A percentile compares a stretch with the other conserved stretches of the same genome.
These are phyloP conservation scores for Hevea brasiliensis DNA, from an alignment of 345 rosid species.

Conservation along the genomic window DNA sequence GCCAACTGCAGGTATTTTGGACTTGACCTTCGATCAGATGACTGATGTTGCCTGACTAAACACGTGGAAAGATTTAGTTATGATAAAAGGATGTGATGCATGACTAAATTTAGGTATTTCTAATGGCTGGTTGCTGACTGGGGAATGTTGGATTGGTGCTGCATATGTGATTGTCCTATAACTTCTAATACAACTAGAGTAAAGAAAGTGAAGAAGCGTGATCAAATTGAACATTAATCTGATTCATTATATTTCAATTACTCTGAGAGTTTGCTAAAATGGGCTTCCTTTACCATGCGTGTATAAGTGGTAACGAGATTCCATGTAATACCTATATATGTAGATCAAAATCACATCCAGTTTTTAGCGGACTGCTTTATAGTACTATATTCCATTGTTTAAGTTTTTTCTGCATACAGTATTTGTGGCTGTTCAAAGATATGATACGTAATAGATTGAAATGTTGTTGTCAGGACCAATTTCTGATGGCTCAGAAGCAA, in stretches of 20 bases:
- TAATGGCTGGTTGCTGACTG: not conserved
- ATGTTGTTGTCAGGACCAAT: conserved; percentile 36
- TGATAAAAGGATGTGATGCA: not conserved
- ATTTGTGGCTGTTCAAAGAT: conserved; percentile 8
- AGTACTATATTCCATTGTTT: not conserved
- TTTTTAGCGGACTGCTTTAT: too few species aligned
- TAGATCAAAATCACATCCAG: not conserved
- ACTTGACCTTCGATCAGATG: conserved; percentile 6
- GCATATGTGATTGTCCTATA: not conserved
- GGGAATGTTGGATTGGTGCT: too few species aligned
- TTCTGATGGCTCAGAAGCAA: conserved; percentile 30
- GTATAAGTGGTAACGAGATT: not conserved
- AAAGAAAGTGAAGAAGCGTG: not conserved
- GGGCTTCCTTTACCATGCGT: not conserved
- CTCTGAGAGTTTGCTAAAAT: not conserved
- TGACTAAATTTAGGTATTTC: not conserved
- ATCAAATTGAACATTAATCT: not conserved
- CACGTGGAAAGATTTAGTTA: not conserved
- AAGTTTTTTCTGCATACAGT: not conserved
- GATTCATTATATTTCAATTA: not conserved
- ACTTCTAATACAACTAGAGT: too few species aligned
- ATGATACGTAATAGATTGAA: conserved; percentile 6
- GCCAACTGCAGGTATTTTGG: conserved; percentile 46
- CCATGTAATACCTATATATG: not conserved
- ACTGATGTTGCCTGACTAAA: not conserved